Evolutionary conservation across 371 early-diverging fungal species (phyloP), one percentile per base, ranked within the genome.

Genomic region (Rozella allomycis): DNA sequence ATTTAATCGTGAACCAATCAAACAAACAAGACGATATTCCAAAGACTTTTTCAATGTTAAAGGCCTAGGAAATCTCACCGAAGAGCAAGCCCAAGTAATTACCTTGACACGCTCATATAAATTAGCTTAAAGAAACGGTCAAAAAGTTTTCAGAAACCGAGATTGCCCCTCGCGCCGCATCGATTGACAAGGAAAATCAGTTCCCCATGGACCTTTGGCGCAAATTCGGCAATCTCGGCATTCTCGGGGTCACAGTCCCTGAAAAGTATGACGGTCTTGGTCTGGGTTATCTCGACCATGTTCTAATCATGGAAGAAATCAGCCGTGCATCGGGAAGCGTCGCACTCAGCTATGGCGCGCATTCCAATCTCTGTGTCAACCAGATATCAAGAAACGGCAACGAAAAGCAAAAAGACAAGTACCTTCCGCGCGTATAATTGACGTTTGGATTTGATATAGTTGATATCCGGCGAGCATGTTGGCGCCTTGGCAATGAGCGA

Each of bases 401-500:
- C 41, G 68, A 70, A 20, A 64, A 49, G n/a, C 91, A 93, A 47
- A 86, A 83, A 52, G 49, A 54, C 33, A 84, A 82, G 49, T 90
- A 90, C 41, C 44, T 93, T 38, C 90, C 94, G 17, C 74, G 75
- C 55, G 64, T 66, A 41, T 27, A 12, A 32, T 50, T 37, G 55
- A 52, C 10, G 34, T 20, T 26, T 11, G 33, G 8, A 11, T 20
- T 12, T 12, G 8, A 33, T 33, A n/a, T 25, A 42, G 21, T 58
- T 91, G 30, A 80, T 91, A 38, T 58, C 70, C 2, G 90, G 88
- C 28, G 83, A 83, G 4, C 72, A 78, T 42, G 70, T 93, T 3
- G 94, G 91, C 26, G 88, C 88, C 0, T 57, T 93, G 33, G 91
- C 94, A 19, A 93, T 93, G 94, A 76, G 77, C 29, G 94, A 93